Conservation (phyloP, 768 basidiomycete species). For the Coprinopsis strossmayeri region DNA sequence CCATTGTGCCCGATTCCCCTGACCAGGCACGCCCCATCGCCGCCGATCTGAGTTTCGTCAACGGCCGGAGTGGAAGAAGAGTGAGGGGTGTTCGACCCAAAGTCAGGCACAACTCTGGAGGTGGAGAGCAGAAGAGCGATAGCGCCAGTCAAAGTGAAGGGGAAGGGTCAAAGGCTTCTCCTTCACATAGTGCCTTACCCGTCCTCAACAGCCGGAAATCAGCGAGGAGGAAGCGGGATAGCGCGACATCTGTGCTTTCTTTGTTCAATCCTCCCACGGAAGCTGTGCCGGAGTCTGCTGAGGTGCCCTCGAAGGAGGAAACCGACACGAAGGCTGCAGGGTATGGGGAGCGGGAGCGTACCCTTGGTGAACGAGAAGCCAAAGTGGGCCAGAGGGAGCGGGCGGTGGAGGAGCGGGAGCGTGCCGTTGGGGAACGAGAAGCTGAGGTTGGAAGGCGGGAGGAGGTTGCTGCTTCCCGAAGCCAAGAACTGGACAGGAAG, state of each 20-base stretch:
- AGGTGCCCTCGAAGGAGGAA: background rate
- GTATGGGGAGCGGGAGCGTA: background rate
- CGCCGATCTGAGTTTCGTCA: background rate
- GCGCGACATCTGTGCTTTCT: background rate
- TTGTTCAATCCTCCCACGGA: background rate
- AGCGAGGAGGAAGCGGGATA: background rate
- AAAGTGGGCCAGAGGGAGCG: background rate
- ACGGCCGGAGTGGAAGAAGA: background rate
- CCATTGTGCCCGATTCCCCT: background rate
- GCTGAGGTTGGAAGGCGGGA: background rate
- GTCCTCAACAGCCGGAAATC: background rate
- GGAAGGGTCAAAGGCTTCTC: no score
- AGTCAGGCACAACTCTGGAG: background rate
- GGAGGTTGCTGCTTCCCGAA: background rate
- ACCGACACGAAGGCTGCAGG: background rate
- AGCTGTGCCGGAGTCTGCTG: no score
- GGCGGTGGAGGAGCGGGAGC: background rate
- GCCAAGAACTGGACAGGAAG: background rate
- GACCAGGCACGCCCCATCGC: background rate
- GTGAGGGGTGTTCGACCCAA: background rate
- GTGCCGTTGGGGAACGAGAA: background rate
- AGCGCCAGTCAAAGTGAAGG: conserved; percentile 1
- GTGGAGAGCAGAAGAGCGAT: background rate
- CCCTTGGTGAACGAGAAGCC: background rate
- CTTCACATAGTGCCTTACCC: no score